Evolutionary conservation across 768 basidiomycete genomes (phyloP).

Genomic region (Pleurotus giganteus): DNA sequence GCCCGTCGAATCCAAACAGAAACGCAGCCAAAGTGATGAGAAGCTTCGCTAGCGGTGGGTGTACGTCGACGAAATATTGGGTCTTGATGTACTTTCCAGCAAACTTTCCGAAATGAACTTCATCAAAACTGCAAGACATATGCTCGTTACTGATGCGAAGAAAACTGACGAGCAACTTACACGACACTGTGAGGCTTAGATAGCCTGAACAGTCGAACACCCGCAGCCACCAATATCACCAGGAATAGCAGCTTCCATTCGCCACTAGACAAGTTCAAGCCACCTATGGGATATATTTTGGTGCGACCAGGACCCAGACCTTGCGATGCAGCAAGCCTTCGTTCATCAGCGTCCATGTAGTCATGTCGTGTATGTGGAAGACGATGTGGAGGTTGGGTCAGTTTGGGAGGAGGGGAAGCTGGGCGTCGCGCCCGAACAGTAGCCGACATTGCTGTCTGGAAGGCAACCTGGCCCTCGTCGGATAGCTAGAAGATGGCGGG

Average conservation of each 20-base stretch:
- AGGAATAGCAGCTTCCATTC: slow-evolving; percentile 76
- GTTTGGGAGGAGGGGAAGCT: slow-evolving; percentile 60
- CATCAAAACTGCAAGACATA: slow-evolving; percentile 72
- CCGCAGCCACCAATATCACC: slow-evolving; percentile 65
- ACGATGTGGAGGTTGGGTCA: slow-evolving; percentile 41
- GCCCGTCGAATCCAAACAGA: slow-evolving; percentile 83
- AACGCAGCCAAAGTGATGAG: slow-evolving; percentile 91
- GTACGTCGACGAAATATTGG: slow-evolving; percentile 91
- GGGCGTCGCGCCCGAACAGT: slow-evolving; percentile 67
- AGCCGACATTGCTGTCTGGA: slow-evolving; percentile 34
- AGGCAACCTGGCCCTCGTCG: slow-evolving; percentile 8
- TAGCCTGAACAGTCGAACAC: slow-evolving; percentile 85
- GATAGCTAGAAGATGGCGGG: not conserved
- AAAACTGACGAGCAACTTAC: slow-evolving; percentile 45
- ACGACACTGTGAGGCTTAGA: slow-evolving; percentile 90
- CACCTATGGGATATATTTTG: slow-evolving; percentile 51
- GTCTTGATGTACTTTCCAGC: slow-evolving; percentile 92
- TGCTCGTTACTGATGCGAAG: slow-evolving; percentile 7
- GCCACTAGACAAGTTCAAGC: slow-evolving; percentile 59
- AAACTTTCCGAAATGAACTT: slow-evolving; percentile 98
- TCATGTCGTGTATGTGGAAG: slow-evolving; percentile 67
- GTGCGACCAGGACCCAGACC: slow-evolving; percentile 54
- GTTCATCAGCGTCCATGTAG: slow-evolving; percentile 72
- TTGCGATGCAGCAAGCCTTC: slow-evolving; percentile 66
- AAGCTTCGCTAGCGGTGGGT: slow-evolving; percentile 95